Conservation (phyloP, 1,284 basidiomycete genomes). For the Tilletia horrida region DNA sequence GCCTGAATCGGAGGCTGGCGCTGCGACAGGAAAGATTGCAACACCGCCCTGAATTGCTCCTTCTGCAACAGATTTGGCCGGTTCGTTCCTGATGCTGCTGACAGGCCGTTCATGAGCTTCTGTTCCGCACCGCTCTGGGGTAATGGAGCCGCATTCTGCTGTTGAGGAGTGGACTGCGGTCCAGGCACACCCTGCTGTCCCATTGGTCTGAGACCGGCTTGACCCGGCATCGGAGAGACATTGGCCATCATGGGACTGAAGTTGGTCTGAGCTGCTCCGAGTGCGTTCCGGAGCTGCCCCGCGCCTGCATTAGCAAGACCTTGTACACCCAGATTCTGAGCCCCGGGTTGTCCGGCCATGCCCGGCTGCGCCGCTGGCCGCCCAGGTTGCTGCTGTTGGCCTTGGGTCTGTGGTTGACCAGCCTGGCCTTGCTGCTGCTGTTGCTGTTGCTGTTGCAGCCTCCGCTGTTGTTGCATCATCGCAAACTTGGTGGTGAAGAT, state of each 20-base stretch:
- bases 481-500: too few relatives aligned
- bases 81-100: background rate
- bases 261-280: background rate
- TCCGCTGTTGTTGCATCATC: constrained; percentile 26
- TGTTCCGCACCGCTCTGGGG: background rate
- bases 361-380: background rate
- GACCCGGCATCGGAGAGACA: constrained; percentile 8
- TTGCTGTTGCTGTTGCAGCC: constrained; percentile 22
- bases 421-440: constrained; percentile 16
- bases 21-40: background rate
- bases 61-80: background rate
- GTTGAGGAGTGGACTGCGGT: background rate
- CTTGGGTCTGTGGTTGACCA: constrained; percentile 19
- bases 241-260: constrained; percentile 13
- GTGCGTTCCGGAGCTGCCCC: background rate
- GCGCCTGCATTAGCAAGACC: background rate
- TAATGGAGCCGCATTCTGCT: background rate
- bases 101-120: background rate
- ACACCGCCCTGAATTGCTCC: constrained; percentile 3
- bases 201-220: constrained; percentile 10
- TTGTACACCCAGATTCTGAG: background rate
- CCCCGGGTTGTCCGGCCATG: background rate
- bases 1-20: background rate
- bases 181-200: background rate
- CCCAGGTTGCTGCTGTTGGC: constrained; percentile 1